These are phyloP conservation scores for Toxicodendron radicans DNA, from an alignment of 345 rosid species.

Conservation along the genomic window DNA sequence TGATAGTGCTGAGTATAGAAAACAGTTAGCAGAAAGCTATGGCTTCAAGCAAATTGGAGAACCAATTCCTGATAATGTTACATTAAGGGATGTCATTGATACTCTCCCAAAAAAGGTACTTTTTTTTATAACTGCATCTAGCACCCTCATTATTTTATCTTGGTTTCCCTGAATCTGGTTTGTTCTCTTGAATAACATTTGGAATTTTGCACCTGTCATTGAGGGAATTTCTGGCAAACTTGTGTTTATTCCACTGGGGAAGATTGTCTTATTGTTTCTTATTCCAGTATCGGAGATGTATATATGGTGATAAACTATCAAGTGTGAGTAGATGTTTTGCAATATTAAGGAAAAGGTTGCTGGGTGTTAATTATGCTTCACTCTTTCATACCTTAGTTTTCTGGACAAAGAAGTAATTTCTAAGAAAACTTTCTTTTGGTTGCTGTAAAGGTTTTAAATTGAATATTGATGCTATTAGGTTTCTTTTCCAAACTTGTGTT, in stretches of 20 bases:
- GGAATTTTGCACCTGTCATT: neutral
- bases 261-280: neutral
- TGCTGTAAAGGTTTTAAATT: neutral
- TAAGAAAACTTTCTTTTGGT: neutral
- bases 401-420: neutral
- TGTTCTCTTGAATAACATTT: neutral
- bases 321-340: neutral
- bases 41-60: slow-evolving; percentile 90
- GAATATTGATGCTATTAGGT: neutral
- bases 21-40: slow-evolving; percentile 68
- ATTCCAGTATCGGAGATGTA: neutral
- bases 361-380: slow-evolving; percentile 15
- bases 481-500: slow-evolving; percentile 17
- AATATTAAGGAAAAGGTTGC: neutral
- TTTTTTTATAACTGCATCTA: neutral
- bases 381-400: neutral
- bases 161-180: slow-evolving; percentile 9
- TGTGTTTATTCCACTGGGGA: neutral
- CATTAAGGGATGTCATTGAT: slow-evolving; percentile 68
- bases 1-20: slow-evolving; percentile 59
- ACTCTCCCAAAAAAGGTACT: slow-evolving; percentile 80
- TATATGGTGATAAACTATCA: neutral
- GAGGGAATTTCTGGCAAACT: slow-evolving; percentile 9
- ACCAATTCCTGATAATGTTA: slow-evolving; percentile 76
- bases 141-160: slow-evolving; percentile 3